Conservation (phyloP, 495 filamentous ascomycete genomes). For the Mytilinidion resinicola region DNA sequence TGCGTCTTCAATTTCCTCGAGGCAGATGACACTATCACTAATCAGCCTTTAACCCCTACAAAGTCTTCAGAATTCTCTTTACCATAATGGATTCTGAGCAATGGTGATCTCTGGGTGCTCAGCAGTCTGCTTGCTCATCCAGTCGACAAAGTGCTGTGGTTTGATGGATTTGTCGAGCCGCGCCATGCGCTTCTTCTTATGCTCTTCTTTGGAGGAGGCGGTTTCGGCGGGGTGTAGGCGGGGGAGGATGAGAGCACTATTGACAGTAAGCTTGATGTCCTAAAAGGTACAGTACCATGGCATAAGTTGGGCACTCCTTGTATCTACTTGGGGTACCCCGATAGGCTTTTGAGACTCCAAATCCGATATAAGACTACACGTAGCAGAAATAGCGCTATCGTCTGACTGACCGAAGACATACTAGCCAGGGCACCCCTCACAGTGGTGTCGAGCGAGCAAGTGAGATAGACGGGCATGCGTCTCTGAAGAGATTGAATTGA, state of each 20-base stretch:
- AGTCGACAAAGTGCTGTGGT: constrained; percentile 21
- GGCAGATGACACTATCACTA: constrained; percentile 20
- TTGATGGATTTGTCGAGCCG: constrained; percentile 13
- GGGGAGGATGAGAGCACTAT: constrained; percentile 11
- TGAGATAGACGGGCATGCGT: no score
- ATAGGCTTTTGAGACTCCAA: no score
- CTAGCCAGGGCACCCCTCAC: no score
- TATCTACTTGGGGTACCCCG: no score
- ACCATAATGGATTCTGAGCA: constrained; percentile 15
- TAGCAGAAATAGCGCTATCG: no score
- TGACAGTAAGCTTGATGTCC: no score
- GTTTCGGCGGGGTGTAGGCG: background rate
- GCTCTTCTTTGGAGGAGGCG: constrained; percentile 11
- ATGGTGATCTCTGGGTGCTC: constrained; percentile 17
- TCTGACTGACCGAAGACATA: no score
- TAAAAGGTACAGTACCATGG: no score
- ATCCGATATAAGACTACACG: no score
- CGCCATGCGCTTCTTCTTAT: constrained; percentile 15
- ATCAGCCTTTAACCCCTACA: background rate
- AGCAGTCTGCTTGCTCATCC: constrained; percentile 8
- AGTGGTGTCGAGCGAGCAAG: no score
- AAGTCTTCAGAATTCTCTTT: constrained; percentile 8
- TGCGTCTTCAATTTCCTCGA: constrained; percentile 21
- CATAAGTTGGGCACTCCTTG: no score
- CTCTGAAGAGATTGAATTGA: no score